A percentile compares a stretch with the other conserved stretches of the same genome.
Evolutionary conservation across 2,329 filamentous ascomycete genomes (phyloP).

Genomic region (Apiospora aurea): DNA sequence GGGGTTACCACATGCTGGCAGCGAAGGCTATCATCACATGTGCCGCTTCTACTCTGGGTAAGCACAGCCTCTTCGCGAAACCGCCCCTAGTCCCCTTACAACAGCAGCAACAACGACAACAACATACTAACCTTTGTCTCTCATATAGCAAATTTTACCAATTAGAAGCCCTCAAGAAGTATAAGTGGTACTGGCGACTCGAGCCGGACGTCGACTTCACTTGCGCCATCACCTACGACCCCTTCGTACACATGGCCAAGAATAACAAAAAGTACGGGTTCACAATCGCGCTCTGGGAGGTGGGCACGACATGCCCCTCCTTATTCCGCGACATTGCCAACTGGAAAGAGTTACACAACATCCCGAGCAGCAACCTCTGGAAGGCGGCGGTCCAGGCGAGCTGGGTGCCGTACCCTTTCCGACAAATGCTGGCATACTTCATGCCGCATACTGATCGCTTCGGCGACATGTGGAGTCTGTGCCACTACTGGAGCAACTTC

Average conservation of each 20-base stretch:
- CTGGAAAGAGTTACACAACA: conserved; percentile 47
- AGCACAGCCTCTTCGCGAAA: conserved; percentile 30
- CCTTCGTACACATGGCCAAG: conserved; percentile 53
- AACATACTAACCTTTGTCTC: background rate
- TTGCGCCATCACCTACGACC: conserved; percentile 56
- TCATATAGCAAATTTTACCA: conserved; percentile 50
- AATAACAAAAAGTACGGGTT: conserved; percentile 53
- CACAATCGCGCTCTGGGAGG: conserved; percentile 53
- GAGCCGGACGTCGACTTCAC: conserved; percentile 53
- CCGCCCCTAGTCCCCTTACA: background rate
- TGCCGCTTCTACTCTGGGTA: conserved; percentile 53
- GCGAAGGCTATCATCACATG: conserved; percentile 52
- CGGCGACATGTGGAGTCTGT: conserved; percentile 52
- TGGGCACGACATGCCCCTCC: conserved; percentile 49
- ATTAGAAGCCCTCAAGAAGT: conserved; percentile 48
- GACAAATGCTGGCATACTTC: conserved; percentile 44
- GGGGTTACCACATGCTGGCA: conserved; percentile 47
- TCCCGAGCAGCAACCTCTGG: conserved; percentile 48
- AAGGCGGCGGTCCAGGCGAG: conserved; percentile 49
- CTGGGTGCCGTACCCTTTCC: conserved; percentile 51
- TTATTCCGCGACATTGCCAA: conserved; percentile 50
- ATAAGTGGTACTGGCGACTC: conserved; percentile 56
- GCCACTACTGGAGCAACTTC: conserved; percentile 58
- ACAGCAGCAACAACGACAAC: no score
- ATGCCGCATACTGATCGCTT: conserved; percentile 46